Base-by-base conservation (phyloP, 2,329 filamentous ascomycete genomes). In the Harringtonia aguacate region DNA sequence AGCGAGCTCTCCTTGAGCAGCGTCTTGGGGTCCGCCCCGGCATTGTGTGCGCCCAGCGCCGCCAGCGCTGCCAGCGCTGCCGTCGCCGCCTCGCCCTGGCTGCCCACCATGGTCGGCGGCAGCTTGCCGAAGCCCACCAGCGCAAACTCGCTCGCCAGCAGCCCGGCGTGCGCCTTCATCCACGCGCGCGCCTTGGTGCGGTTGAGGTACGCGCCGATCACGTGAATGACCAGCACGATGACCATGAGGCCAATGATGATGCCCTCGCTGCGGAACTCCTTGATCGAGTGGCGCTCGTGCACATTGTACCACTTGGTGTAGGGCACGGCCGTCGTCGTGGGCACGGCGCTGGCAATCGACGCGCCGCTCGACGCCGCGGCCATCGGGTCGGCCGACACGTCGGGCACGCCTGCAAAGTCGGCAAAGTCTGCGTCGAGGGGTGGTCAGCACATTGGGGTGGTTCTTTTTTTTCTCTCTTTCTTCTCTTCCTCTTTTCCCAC, bases 271-370 rank as follows among this genome's bases (percentile, higher is more conserved):
- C 80, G 80, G 73, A 98, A 98, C 62, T 98, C 92, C 57, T 73
- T 74, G 48, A 82, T 68, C 22, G 80, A 80, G 57, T 89, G 81
- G 58, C 92, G 87, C 75, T 97, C 89, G 75, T 94, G 92, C 49
- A 97, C 72, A 45, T 88, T 87, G 69, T 97, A 98, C 92, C 92
- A 98, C 70, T 86, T 87, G 41, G 88, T 95, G 64, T 84, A 95
- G n/a, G n/a, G n/a, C 14, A 86, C 84, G 22, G 71, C 67, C 36
- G 61, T 64, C 36, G 72, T 70, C 38, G 65, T 61, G 36, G 67
- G 69, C 48, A 58, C 54, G 39, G 65, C n/a, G n/a, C 62, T 35
- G 65, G 63, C 30, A 62, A 64, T 47, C 50, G 71, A 64, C 47
- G 69, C 64, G 46, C 65, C 62, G 39, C n/a, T 24, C 22, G 40